These are phyloP conservation scores for Macrocybe gigantea DNA, from an alignment of 768 basidiomycete genomes.

Conservation along the genomic window DNA sequence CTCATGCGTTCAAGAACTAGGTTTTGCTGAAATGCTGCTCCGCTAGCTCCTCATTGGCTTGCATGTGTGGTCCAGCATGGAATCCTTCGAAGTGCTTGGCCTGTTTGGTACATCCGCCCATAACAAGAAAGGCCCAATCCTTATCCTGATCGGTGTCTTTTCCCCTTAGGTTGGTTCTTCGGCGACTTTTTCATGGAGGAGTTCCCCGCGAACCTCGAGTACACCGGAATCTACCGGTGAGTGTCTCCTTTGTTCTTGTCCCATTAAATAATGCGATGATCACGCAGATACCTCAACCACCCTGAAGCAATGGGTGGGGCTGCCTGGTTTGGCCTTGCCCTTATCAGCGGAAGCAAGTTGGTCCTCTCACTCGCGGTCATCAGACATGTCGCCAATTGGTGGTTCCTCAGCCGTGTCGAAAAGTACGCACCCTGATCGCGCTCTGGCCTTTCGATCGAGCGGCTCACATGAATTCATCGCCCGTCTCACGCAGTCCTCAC, in stretches of 20 bases:
- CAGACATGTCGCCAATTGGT: slow-evolving; percentile 86
- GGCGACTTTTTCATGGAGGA: slow-evolving; percentile 97
- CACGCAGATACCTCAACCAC: slow-evolving; percentile 78
- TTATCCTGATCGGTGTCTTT: background rate
- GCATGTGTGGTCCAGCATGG: slow-evolving; percentile 87
- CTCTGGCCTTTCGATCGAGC: background rate
- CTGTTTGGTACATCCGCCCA: slow-evolving; percentile 64
- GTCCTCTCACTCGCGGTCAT: slow-evolving; percentile 81
- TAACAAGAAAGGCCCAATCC: background rate
- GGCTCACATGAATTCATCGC: background rate
- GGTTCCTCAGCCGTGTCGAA: slow-evolving; percentile 92
- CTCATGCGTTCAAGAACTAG: background rate
- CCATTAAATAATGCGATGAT: background rate
- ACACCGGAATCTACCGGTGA: slow-evolving; percentile 95
- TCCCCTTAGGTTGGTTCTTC: slow-evolving; percentile 85
- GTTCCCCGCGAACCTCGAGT: slow-evolving; percentile 84
- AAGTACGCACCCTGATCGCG: slow-evolving; percentile 48
- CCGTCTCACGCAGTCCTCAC: slow-evolving; percentile 65
- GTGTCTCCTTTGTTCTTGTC: slow-evolving; percentile 9
- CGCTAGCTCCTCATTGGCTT: slow-evolving; percentile 73
- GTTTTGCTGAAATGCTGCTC: slow-evolving; percentile 6
- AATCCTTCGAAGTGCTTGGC: slow-evolving; percentile 90
- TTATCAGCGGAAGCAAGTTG: slow-evolving; percentile 91
- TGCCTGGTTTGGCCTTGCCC: slow-evolving; percentile 87
- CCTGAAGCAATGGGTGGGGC: slow-evolving; percentile 96